Evolutionary conservation across 2,329 filamentous ascomycete species (phyloP).

Genomic region (Sporothrix mexicana): DNA sequence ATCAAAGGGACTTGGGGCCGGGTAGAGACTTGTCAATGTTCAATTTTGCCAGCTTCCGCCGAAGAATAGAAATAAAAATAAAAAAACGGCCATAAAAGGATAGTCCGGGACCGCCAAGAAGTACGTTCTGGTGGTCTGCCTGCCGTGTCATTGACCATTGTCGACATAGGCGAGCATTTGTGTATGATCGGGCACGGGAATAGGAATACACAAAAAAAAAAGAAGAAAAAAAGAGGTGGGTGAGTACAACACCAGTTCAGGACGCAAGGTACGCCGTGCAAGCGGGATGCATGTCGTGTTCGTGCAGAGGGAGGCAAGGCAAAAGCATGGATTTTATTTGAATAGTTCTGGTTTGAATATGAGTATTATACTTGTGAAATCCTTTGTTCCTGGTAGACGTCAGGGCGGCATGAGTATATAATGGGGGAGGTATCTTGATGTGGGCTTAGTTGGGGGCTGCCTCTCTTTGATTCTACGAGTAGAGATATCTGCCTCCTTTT

Average conservation of each 20-base stretch:
- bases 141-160: constrained; percentile 9
- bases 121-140: neutral
- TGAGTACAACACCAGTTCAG: neutral
- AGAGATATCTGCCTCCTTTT: neutral
- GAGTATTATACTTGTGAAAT: neutral
- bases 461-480: neutral
- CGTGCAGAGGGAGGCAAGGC: neutral
- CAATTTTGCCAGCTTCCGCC: neutral
- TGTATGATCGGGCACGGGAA: neutral
- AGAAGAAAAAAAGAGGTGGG: neutral
- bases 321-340: neutral
- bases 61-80: neutral
- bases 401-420: too few species aligned
- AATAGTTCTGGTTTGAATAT: neutral
- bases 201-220: neutral
- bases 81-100: neutral
- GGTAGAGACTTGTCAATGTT: neutral
- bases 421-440: too few species aligned
- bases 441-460: too few species aligned
- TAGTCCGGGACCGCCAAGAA: constrained; percentile 3
- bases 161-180: neutral
- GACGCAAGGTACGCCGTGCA: constrained; percentile 16
- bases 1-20: neutral
- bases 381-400: neutral
- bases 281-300: constrained; percentile 17